Evolutionary conservation across 345 rosid species (phyloP), one percentile per base, ranked within the genome.

Genomic region (Sonneratia alba): DNA sequence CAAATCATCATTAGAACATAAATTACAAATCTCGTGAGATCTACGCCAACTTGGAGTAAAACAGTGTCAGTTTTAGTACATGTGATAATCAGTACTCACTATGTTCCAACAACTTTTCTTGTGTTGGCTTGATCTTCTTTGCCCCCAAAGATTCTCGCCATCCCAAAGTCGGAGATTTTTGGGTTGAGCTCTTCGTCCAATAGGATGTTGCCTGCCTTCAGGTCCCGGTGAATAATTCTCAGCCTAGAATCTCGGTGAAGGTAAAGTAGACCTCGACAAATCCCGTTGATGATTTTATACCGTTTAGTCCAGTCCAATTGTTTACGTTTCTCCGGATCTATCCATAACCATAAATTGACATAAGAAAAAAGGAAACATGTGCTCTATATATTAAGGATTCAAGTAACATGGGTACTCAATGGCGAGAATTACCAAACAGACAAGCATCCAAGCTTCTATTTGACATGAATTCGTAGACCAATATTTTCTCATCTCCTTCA

Each of bases 191-290:
- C 76, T 65, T 87, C 82, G 71, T 87, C 90, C 49, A 87, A 76
- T 72, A 87, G 79, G 63, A 87, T 83, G 69, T 84, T 85, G 65
- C 90, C 75, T 1, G 64, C 81, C 75, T 77, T 86, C 11, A 86
- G 71, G 79, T 86, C 90, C 53, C 90, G 75, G 45, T 84, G 90
- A 51, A 82, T 84, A 66, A 86, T 82, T 43, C 73, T 72, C 15
- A 86, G 77, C 74, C 85, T 83, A 2, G 90, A 86, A 57, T 86
- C 90, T 61, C 79, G 67, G 27, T 86, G 87, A 51, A 86, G 83
- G 67, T 83, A 83, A 36, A 81, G 22, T 11, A 83, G 83, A n/a
- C 85, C 88, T 80, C 87, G 77, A 63, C 85, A 73, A 8, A 86
- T 83, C 75, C 90, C 90, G 57, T 79, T 79, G 56, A 86, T 80